Conservation (phyloP, 257 asterid genomes). For the Solanum bulbocastanum region DNA sequence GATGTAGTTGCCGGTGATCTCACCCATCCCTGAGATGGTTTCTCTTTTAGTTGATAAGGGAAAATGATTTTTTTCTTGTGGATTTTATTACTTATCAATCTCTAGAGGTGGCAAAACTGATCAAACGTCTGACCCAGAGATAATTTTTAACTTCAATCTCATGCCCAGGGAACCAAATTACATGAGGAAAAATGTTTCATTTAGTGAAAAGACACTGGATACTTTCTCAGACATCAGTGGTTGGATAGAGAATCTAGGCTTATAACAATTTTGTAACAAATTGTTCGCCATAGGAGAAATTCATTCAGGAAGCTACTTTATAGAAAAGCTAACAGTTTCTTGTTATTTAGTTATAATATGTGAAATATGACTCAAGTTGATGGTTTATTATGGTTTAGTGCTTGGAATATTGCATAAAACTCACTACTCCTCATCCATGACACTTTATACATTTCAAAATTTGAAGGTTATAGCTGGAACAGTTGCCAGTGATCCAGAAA, state of each 20-base stretch:
- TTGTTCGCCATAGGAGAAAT: not conserved
- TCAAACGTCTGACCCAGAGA: not conserved
- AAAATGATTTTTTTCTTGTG: not conserved
- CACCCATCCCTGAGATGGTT: not conserved
- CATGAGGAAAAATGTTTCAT: not conserved
- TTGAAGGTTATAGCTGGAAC: conserved; percentile 89
- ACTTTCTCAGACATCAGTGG: not conserved
- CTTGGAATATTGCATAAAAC: not conserved
- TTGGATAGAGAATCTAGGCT: not conserved
- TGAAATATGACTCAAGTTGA: not conserved
- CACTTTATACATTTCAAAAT: not conserved
- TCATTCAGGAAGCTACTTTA: not conserved
- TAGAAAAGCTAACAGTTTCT: not conserved
- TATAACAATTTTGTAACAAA: not conserved
- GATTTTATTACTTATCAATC: not conserved
- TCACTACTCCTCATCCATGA: not conserved
- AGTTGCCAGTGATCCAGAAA: conserved; percentile 71
- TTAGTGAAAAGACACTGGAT: not conserved
- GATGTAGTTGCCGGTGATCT: not conserved
- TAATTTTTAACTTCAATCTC: not conserved
- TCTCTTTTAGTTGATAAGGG: not conserved
- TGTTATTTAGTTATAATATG: not conserved
- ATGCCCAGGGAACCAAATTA: not conserved
- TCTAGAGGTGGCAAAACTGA: not conserved
- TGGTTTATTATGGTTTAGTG: not conserved